Percentiles rank a stretch among this genome's conserved stretches.
Evolutionary conservation across 2,329 filamentous ascomycete species (phyloP).

Genomic region (Fusarium sp.): DNA sequence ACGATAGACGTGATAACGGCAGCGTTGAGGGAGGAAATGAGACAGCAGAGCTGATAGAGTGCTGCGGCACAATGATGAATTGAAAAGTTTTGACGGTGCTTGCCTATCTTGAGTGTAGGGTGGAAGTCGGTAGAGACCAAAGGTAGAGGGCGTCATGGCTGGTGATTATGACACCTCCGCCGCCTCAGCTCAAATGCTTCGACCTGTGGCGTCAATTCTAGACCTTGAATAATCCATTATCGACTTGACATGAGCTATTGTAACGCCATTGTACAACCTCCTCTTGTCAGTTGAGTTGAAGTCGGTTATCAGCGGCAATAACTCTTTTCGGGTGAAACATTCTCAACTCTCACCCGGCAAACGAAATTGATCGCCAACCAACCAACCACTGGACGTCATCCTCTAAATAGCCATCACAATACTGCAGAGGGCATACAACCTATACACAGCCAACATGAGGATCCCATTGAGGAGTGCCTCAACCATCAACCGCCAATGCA

Average conservation of each 20-base stretch:
- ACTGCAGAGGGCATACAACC: too few relatives aligned
- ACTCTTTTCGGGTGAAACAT: background rate
- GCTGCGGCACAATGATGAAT: slow-evolving; percentile 29
- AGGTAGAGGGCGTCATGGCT: background rate
- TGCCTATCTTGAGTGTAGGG: background rate
- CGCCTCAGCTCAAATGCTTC: background rate
- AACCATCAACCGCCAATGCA: slow-evolving; percentile 14
- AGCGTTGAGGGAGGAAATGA: slow-evolving; percentile 12
- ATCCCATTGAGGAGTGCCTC: background rate
- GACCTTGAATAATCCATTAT: background rate
- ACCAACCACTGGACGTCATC: background rate
- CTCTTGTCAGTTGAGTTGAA: background rate
- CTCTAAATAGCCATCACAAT: background rate
- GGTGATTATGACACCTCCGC: background rate
- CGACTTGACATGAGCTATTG: background rate
- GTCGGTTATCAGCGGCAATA: background rate
- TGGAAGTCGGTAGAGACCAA: too few relatives aligned
- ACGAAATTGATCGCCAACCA: background rate
- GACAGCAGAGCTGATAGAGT: slow-evolving; percentile 8
- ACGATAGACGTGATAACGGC: slow-evolving; percentile 32
- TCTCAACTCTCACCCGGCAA: background rate
- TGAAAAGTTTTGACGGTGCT: slow-evolving; percentile 23
- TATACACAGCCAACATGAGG: background rate
- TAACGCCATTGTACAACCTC: background rate
- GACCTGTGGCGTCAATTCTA: background rate